These are phyloP conservation scores for Calonectria ilicicola DNA, from an alignment of 2,329 filamentous ascomycete genomes.

Conservation along the genomic window DNA sequence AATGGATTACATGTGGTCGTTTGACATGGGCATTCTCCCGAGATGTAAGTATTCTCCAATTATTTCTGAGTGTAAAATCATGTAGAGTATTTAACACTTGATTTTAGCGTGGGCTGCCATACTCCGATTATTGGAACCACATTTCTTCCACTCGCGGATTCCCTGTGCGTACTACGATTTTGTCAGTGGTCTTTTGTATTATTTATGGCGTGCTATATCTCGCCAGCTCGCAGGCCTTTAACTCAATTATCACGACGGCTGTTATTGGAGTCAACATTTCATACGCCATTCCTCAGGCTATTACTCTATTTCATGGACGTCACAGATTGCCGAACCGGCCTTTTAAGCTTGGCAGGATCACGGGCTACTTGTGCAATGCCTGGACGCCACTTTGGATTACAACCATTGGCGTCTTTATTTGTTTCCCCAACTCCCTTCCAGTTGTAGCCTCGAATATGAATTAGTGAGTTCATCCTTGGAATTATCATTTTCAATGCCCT, in stretches of 20 bases:
- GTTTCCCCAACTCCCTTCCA: conserved; percentile 31
- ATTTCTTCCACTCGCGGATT: conserved; percentile 35
- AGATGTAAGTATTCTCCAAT: conserved; percentile 39
- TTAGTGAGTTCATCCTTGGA: not conserved
- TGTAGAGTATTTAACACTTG: too few relatives aligned
- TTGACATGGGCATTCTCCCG: conserved; percentile 49
- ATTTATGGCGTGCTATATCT: conserved; percentile 49
- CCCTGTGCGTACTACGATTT: conserved; percentile 44
- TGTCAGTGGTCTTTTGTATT: conserved; percentile 39
- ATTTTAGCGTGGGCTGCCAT: conserved; percentile 17
- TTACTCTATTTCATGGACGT: conserved; percentile 33
- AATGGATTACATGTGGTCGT: conserved; percentile 47
- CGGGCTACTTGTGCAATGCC: conserved; percentile 36
- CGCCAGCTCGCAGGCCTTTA: conserved; percentile 46
- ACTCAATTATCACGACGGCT: conserved; percentile 47
- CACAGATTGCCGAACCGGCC: conserved; percentile 26
- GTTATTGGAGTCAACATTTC: conserved; percentile 46
- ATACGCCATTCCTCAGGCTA: conserved; percentile 44
- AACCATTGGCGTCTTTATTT: conserved; percentile 36
- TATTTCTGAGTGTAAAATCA: too few relatives aligned
- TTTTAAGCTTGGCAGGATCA: conserved; percentile 32
- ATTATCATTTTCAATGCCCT: not conserved
- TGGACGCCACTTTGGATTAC: conserved; percentile 35
- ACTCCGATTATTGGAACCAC: conserved; percentile 38
- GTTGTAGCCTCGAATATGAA: conserved; percentile 14